Base-by-base conservation (phyloP, 495 filamentous ascomycete genomes). In the Penicillium paxilli region DNA sequence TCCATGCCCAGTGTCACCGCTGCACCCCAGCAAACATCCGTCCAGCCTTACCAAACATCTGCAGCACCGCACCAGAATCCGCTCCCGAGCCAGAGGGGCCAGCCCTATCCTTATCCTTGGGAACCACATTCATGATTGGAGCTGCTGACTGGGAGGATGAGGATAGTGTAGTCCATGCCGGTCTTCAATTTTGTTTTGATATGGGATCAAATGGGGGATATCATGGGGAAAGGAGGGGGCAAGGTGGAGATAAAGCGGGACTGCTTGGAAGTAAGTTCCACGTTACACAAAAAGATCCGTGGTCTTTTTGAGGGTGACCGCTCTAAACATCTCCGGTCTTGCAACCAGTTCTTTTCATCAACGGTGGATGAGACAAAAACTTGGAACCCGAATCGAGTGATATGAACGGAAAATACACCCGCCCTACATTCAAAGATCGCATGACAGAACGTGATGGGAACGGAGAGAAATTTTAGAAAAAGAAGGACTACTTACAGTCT, bases 231-330 rank as follows among this genome's bases (percentile, higher is more conserved):
- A 32, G 5, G 30, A 10, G 30, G 30, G 30, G 8, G 11, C 30
- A 12, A 32, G 30, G n/a, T 32, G n/a, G n/a, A n/a, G n/a, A n/a
- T n/a, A n/a, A n/a, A n/a, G n/a, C n/a, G n/a, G n/a, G n/a, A n/a
- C n/a, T n/a, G 30, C n/a, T 32, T 12, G 30, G n/a, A 32, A 4
- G 30, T 32, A 32, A 32, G 30, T 32, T 32, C n/a, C 30, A 12
- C 8, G 10, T 32, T 32, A 14, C 5, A 32, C 10, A 12, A 32
- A 32, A 4, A 32, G n/a, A 10, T 14, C 30, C 1, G 30, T 32
- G 11, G n/a, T n/a, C n/a, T 32, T 12, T 68, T 73, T 47, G 59
- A 69, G 44, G 64, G 59, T 16, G 8, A 14, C 30, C 11, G 30
- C 30, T 32, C 30, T 12, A 10, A 12, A 12, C n/a, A 10, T 32